Evolutionary conservation across 2,329 filamentous ascomycete species (phyloP).

Genomic region (Fusarium staphyleae): DNA sequence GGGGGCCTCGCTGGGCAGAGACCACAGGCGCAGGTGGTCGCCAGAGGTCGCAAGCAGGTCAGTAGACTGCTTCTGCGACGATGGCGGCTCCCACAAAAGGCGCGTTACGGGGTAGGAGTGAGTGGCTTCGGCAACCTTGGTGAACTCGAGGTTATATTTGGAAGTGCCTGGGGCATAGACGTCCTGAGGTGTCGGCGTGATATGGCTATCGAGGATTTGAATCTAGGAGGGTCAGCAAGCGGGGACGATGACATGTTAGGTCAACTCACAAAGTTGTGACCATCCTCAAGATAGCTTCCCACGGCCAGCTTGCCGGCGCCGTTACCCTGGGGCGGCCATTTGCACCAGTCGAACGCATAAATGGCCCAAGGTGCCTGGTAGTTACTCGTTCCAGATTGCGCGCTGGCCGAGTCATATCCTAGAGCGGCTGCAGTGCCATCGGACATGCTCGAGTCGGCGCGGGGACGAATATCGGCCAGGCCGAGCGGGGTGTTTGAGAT

Average conservation of each 20-base stretch:
- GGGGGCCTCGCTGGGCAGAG: constrained; percentile 75
- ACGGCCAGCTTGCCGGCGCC: constrained; percentile 92
- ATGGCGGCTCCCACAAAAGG: constrained; percentile 94
- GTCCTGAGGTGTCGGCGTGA: constrained; percentile 72
- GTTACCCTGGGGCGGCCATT: constrained; percentile 84
- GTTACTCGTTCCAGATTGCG: constrained; percentile 80
- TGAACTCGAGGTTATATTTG: constrained; percentile 85
- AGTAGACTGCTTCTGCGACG: constrained; percentile 92
- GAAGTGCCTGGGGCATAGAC: constrained; percentile 73
- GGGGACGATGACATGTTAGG: constrained; percentile 1
- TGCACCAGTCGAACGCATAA: constrained; percentile 99
- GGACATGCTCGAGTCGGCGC: constrained; percentile 80
- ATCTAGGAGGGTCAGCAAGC: constrained; percentile 64
- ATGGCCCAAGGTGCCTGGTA: constrained; percentile 94
- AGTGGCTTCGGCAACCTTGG: constrained; percentile 92
- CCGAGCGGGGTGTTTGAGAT: constrained; percentile 87
- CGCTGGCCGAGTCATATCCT: constrained; percentile 70
- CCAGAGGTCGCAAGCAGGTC: constrained; percentile 94
- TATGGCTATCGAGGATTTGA: constrained; percentile 92
- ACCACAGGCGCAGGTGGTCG: constrained; percentile 94
- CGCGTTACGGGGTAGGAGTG: constrained; percentile 97
- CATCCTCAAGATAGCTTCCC: constrained; percentile 96
- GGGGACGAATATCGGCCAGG: constrained; percentile 87
- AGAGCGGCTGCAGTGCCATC: constrained; percentile 71
- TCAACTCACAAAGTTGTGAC: constrained; percentile 84